Evolutionary conservation across 2,329 filamentous ascomycete genomes (phyloP).

Genomic region (Epichloe sibirici): DNA sequence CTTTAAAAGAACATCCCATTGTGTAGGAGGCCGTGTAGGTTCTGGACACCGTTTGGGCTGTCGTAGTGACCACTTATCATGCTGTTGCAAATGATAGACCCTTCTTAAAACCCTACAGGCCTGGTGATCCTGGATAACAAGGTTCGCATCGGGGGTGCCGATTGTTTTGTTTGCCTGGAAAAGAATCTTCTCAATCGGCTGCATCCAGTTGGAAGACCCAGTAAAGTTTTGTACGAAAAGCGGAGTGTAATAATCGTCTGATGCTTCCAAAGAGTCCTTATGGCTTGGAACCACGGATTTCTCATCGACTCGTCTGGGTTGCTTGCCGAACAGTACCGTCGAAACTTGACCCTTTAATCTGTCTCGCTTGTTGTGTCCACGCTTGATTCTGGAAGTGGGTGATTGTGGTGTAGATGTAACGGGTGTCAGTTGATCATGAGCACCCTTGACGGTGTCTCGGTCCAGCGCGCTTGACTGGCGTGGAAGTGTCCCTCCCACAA

Average conservation of each 20-base stretch:
- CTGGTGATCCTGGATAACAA: slow-evolving; percentile 75
- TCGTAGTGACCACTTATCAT: slow-evolving; percentile 83
- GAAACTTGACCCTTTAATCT: slow-evolving; percentile 55
- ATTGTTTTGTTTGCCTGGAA: slow-evolving; percentile 80
- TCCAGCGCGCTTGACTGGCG: slow-evolving; percentile 23
- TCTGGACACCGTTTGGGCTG: slow-evolving; percentile 79
- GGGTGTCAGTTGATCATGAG: slow-evolving; percentile 26
- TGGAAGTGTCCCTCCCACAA: slow-evolving; percentile 47
- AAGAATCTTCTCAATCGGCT: slow-evolving; percentile 57
- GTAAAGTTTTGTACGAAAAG: slow-evolving; percentile 48
- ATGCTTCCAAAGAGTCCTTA: slow-evolving; percentile 30
- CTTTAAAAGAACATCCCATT: slow-evolving; percentile 76
- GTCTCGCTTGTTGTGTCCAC: slow-evolving; percentile 36
- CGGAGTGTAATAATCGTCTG: slow-evolving; percentile 53
- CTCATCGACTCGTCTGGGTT: slow-evolving; percentile 36
- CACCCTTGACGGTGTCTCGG: slow-evolving; percentile 16
- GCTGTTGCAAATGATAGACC: slow-evolving; percentile 83
- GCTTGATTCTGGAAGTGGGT: slow-evolving; percentile 20
- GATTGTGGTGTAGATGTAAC: slow-evolving; percentile 33
- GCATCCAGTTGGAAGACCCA: slow-evolving; percentile 45
- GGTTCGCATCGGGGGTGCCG: slow-evolving; percentile 71
- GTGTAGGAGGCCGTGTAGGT: slow-evolving; percentile 61
- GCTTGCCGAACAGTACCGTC: slow-evolving; percentile 68
- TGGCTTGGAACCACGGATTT: slow-evolving; percentile 30
- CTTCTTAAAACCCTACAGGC: slow-evolving; percentile 75